These are phyloP conservation scores for Calocybe indica DNA, from an alignment of 768 basidiomycete genomes.

Conservation along the genomic window DNA sequence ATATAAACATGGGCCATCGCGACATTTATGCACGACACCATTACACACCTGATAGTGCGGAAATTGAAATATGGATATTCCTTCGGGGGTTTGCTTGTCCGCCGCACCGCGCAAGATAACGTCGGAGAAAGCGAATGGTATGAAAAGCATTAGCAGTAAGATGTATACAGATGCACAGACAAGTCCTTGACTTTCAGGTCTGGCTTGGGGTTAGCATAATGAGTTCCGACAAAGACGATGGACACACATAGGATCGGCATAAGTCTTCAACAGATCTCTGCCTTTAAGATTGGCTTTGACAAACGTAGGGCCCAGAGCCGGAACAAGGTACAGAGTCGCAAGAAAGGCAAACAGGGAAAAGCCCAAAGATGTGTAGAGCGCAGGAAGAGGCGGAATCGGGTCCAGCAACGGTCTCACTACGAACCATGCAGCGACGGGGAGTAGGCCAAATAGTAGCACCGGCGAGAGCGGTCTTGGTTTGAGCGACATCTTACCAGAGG, in stretches of 20 bases:
- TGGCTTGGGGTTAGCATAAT: constrained; percentile 21
- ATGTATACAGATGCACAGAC: constrained; percentile 89
- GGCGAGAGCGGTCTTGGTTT: constrained; percentile 45
- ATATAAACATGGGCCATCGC: background rate
- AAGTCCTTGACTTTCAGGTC: constrained; percentile 92
- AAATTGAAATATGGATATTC: constrained; percentile 62
- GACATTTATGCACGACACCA: background rate
- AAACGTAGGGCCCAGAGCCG: constrained; percentile 78
- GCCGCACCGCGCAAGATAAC: constrained; percentile 44
- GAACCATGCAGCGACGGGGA: constrained; percentile 71
- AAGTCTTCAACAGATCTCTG: constrained; percentile 80
- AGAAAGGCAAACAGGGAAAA: constrained; percentile 82
- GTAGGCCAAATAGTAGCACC: constrained; percentile 48
- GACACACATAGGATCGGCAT: constrained; percentile 63
- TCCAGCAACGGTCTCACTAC: constrained; percentile 65
- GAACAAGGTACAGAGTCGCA: constrained; percentile 71
- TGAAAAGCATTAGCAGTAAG: constrained; percentile 81
- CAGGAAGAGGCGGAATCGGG: constrained; percentile 63
- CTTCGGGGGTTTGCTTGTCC: constrained; percentile 43
- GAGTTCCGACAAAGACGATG: background rate
- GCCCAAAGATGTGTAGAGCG: constrained; percentile 73
- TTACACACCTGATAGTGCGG: constrained; percentile 71
- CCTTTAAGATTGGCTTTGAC: constrained; percentile 80
- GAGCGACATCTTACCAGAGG: constrained; percentile 16
- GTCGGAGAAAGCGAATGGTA: constrained; percentile 90